phyloP scores from a whole-genome alignment of 805 yeast species.

The Metschnikowia dekortorum region DNA sequence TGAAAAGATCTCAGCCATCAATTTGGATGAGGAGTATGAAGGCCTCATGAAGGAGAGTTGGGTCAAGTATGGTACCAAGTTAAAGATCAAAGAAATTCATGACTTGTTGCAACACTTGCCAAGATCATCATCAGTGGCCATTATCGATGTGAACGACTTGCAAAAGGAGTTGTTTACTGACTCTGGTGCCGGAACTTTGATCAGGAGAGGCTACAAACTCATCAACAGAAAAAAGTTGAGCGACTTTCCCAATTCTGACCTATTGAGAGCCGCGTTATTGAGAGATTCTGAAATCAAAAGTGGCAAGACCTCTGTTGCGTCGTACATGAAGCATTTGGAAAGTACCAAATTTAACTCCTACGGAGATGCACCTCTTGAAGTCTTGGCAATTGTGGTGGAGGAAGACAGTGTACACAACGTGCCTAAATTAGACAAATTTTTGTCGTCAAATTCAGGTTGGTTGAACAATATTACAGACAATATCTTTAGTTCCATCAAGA shows the following conservation, averaged over 20 bases:
- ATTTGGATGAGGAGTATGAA: slow-evolving; percentile 94
- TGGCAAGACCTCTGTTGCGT: slow-evolving; percentile 71
- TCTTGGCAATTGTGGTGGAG: slow-evolving; percentile 74
- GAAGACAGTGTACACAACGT: slow-evolving; percentile 36
- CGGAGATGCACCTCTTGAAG: slow-evolving; percentile 96
- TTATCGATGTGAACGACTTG: slow-evolving; percentile 88
- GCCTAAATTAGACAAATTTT: slow-evolving; percentile 77
- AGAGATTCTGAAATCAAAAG: slow-evolving; percentile 72
- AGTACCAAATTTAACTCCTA: slow-evolving; percentile 62
- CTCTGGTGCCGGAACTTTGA: slow-evolving; percentile 98
- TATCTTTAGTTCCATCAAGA: slow-evolving; percentile 75
- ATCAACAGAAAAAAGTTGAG: slow-evolving; percentile 62
- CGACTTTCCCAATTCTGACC: slow-evolving; percentile 71
- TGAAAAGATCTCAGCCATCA: slow-evolving; percentile 83
- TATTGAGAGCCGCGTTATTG: slow-evolving; percentile 68
- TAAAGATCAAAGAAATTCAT: slow-evolving; percentile 93
- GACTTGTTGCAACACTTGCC: slow-evolving; percentile 92
- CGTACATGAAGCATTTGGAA: slow-evolving; percentile 73
- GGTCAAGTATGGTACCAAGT: slow-evolving; percentile 98
- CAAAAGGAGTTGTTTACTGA: slow-evolving; percentile 98
- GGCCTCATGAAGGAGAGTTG: slow-evolving; percentile 86
- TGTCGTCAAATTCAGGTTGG: slow-evolving; percentile 91
- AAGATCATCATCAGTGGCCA: slow-evolving; percentile 95
- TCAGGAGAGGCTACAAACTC: slow-evolving; percentile 94
- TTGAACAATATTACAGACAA: slow-evolving; percentile 95